phyloP scores from a whole-genome alignment of 805 yeast species.

The Kazachstania bromeliacearum region DNA sequence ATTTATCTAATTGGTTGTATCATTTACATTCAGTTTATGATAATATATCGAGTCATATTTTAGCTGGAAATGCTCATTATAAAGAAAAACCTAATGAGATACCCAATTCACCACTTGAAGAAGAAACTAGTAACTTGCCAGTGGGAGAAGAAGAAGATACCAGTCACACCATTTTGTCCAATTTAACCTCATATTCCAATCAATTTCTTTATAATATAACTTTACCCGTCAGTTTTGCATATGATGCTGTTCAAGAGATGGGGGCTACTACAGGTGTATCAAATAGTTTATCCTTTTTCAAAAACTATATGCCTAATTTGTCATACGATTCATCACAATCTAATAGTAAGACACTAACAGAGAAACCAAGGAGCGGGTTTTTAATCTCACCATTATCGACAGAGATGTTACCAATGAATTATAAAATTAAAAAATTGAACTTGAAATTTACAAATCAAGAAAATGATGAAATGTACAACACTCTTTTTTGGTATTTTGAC shows the following conservation, averaged over 20 bases:
- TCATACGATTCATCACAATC: neutral
- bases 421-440: slow-evolving; percentile 16
- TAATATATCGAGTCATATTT: slow-evolving; percentile 21
- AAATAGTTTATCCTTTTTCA: slow-evolving; percentile 22
- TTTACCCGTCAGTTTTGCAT: slow-evolving; percentile 26
- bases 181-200: slow-evolving; percentile 5
- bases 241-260: slow-evolving; percentile 29
- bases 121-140: neutral
- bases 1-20: slow-evolving; percentile 27
- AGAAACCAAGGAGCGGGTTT: slow-evolving; percentile 18
- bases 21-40: slow-evolving; percentile 23
- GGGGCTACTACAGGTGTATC: slow-evolving; percentile 28
- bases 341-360: neutral
- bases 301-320: slow-evolving; percentile 19
- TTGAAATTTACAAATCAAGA: slow-evolving; percentile 11
- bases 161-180: slow-evolving; percentile 1
- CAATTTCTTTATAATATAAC: slow-evolving; percentile 24
- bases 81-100: slow-evolving; percentile 12
- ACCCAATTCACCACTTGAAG: slow-evolving; percentile 1
- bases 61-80: slow-evolving; percentile 23
- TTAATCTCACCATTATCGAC: slow-evolving; percentile 24
- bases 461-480: slow-evolving; percentile 11
- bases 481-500: slow-evolving; percentile 26
- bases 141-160: slow-evolving; percentile 2
- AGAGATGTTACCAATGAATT: slow-evolving; percentile 17